Evolutionary conservation across 2,329 filamentous ascomycete genomes (phyloP).

Genomic region (Scytalidium sp.): DNA sequence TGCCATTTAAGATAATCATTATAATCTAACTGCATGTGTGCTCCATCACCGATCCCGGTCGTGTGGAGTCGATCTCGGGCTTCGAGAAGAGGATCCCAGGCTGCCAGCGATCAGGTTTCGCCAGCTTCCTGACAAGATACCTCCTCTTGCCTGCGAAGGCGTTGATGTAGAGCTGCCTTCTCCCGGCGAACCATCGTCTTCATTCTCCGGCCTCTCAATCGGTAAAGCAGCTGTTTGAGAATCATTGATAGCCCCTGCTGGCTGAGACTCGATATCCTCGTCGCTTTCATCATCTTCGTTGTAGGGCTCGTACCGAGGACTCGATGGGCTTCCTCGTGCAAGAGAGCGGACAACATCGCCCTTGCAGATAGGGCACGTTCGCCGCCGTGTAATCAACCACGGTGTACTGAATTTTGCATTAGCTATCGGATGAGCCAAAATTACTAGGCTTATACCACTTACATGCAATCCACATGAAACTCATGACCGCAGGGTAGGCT

Average conservation of each 20-base stretch:
- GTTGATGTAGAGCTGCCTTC: conserved; percentile 17
- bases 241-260: conserved; percentile 40
- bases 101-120: conserved; percentile 19
- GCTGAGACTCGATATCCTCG: conserved; percentile 41
- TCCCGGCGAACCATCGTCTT: conserved; percentile 18
- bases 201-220: conserved; percentile 11
- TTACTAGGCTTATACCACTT: conserved; percentile 42
- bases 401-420: conserved; percentile 63
- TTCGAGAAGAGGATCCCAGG: conserved; percentile 19
- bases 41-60: conserved; percentile 22
- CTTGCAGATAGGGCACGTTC: conserved; percentile 99
- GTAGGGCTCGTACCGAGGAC: conserved; percentile 28
- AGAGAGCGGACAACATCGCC: conserved; percentile 83
- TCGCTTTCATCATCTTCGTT: conserved; percentile 37
- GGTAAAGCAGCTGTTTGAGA: conserved; percentile 40
- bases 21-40: conserved; percentile 3
- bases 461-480: conserved; percentile 99
- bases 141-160: conserved; percentile 12
- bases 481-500: conserved; percentile 96
- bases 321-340: conserved; percentile 38
- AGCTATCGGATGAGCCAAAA: conserved; percentile 5
- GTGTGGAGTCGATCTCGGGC: conserved; percentile 12
- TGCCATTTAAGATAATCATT: conserved; percentile 7
- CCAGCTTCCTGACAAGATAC: conserved; percentile 16
- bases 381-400: conserved; percentile 90